Evolutionary conservation across 345 rosid genomes (phyloP), one percentile per base, ranked within the genome.

Genomic region (Garcia nutans): DNA sequence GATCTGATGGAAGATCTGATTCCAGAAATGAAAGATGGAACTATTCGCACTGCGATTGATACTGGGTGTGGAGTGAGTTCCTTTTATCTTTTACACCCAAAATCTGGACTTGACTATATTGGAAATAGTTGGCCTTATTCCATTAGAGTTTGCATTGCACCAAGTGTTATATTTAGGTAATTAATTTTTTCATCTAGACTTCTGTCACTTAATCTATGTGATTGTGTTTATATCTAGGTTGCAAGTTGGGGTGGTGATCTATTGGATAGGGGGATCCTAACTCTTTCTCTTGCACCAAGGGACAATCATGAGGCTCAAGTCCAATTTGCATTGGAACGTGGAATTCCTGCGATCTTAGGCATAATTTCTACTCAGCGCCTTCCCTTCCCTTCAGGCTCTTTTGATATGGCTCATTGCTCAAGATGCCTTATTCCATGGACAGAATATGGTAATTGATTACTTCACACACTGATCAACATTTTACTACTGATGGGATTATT

Each of bases 351-450:
- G 9, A 88, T 93, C 52, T 92, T 96, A 20, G 99, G 99, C 86
- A 91, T 96, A 83, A 93, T 96, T 81, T 92, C 99, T 13, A 93
- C 98, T 17, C 99, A 96, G 70, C 93, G 99, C 61, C 93, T 96
- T 45, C 95, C 98, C 47, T 96, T 93, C 87, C 97, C 99, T 47
- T 96, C 99, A n/a, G 89, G 84, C 75, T 88, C 98, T 49, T 96
- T 96, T 68, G 99, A 96, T 84, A 91, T 96, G 96, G 99, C 99
- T 84, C 99, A 96, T 85, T 96, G 99, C 90, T 96, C 99, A n/a
- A 89, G 99, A 87, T 93, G 99, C 87, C 99, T 96, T 79, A 96
- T 96, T 73, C 98, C 99, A 17, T 96, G 99, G 99, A 92, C 98
- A 44, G 99, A 96, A 89, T 96, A 92, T 2, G 99, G 99, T 96